phyloP scores from a whole-genome alignment of 2,329 filamentous ascomycete species.

The Colletotrichum gloeosporioides region DNA sequence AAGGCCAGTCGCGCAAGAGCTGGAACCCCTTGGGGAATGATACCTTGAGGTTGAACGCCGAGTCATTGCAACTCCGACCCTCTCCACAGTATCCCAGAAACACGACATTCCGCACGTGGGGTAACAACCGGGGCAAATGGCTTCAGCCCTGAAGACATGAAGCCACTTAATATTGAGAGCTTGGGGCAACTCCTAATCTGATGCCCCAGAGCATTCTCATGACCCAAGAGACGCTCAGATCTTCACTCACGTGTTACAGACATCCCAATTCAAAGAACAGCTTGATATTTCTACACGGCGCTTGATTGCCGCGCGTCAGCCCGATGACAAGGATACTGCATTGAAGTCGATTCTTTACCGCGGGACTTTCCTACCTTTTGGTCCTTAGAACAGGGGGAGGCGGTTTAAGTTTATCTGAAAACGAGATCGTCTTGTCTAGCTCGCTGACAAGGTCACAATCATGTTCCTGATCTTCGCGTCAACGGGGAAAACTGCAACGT shows the following conservation, averaged over 20 bases:
- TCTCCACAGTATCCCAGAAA: not conserved
- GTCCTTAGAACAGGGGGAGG: not conserved
- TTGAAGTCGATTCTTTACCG: not conserved
- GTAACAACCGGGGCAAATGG: not conserved
- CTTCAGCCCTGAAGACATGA: not conserved
- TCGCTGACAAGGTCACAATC: not conserved
- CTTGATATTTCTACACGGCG: not conserved
- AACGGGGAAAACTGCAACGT: not conserved
- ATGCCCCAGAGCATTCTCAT: not conserved
- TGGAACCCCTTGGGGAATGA: not conserved
- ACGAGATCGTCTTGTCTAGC: not conserved
- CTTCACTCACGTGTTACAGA: not conserved
- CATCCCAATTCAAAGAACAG: not conserved
- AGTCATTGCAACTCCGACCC: not conserved
- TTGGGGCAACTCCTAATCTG: not conserved
- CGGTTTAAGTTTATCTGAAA: not conserved
- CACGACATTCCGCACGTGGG: not conserved
- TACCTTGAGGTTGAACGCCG: not conserved
- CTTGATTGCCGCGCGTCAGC: not conserved
- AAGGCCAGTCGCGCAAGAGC: not conserved
- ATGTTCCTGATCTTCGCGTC: not conserved
- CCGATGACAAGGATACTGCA: rapidly evolving
- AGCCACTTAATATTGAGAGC: not conserved
- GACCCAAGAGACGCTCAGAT: not conserved
- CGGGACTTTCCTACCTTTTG: not conserved